Conservation (phyloP, 2,329 filamentous ascomycete genomes). For the Penicillium freii region DNA sequence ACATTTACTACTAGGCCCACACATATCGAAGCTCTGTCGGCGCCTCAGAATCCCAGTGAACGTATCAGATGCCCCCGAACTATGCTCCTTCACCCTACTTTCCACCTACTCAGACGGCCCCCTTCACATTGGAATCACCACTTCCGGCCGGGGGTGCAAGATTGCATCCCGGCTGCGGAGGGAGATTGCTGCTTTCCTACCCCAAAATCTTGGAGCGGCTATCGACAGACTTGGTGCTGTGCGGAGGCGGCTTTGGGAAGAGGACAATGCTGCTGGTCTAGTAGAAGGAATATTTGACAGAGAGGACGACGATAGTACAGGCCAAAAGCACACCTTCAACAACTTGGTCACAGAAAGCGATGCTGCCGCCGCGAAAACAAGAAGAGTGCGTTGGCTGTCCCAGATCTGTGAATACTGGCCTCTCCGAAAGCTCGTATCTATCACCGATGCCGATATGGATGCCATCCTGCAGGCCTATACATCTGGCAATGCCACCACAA, state of each 20-base stretch:
- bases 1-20: conserved; percentile 48
- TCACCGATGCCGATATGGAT: conserved; percentile 77
- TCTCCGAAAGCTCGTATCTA: conserved; percentile 72
- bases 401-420: conserved; percentile 99
- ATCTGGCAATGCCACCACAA: conserved; percentile 27
- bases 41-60: conserved; percentile 86
- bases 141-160: conserved; percentile 92
- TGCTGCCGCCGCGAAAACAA: conserved; percentile 68
- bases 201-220: conserved; percentile 69
- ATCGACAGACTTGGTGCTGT: conserved; percentile 75
- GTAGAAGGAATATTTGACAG: conserved; percentile 45
- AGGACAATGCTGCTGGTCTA: conserved; percentile 60
- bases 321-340: conserved; percentile 80
- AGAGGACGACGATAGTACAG: conserved; percentile 48
- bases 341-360: conserved; percentile 72
- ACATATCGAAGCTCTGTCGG: conserved; percentile 72
- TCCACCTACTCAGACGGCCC: conserved; percentile 88
- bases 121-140: conserved; percentile 91
- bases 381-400: conserved; percentile 86
- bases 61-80: conserved; percentile 78
- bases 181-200: conserved; percentile 79
- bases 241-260: conserved; percentile 68
- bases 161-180: conserved; percentile 83
- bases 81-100: conserved; percentile 87
- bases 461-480: conserved; percentile 71